Conservation (phyloP, 2,329 filamentous ascomycete species). For the Pyrenophora teres region DNA sequence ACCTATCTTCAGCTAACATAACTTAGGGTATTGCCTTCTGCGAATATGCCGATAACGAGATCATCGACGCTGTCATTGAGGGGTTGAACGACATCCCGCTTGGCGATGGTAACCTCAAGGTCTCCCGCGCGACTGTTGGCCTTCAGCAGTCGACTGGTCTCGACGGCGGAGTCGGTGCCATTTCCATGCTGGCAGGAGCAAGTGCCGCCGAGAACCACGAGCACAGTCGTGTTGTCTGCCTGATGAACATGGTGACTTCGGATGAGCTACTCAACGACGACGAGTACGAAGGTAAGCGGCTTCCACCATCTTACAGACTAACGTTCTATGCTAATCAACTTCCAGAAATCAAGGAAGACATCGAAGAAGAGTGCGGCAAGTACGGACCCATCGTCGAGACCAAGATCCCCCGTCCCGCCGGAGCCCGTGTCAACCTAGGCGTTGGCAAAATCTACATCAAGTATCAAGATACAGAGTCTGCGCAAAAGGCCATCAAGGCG, state of each 20-base stretch:
- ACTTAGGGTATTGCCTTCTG: constrained; percentile 90
- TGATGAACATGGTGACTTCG: constrained; percentile 97
- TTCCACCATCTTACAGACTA: constrained; percentile 49
- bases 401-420: constrained; percentile 87
- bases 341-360: constrained; percentile 93
- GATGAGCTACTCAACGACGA: constrained; percentile 93
- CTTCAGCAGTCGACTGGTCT: constrained; percentile 89
- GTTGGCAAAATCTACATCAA: constrained; percentile 99
- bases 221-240: constrained; percentile 80
- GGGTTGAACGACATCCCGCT: constrained; percentile 93
- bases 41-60: constrained; percentile 80
- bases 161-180: constrained; percentile 95
- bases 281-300: constrained; percentile 76
- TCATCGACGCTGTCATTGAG: constrained; percentile 85
- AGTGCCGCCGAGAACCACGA: constrained; percentile 74
- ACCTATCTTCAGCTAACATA: constrained; percentile 14
- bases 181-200: constrained; percentile 95
- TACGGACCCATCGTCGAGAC: constrained; percentile 84
- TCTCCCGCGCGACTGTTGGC: constrained; percentile 87
- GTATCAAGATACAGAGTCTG: constrained; percentile 76
- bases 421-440: constrained; percentile 81
- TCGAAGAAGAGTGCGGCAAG: constrained; percentile 90
- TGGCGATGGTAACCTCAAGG: constrained; percentile 82
- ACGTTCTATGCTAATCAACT: constrained; percentile 7
- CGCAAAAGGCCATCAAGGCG: constrained; percentile 83